Percentiles rank a stretch among this genome's conserved stretches.
These are phyloP conservation scores for Clonostachys rosea DNA, from an alignment of 2,329 filamentous ascomycete species.

Conservation along the genomic window DNA sequence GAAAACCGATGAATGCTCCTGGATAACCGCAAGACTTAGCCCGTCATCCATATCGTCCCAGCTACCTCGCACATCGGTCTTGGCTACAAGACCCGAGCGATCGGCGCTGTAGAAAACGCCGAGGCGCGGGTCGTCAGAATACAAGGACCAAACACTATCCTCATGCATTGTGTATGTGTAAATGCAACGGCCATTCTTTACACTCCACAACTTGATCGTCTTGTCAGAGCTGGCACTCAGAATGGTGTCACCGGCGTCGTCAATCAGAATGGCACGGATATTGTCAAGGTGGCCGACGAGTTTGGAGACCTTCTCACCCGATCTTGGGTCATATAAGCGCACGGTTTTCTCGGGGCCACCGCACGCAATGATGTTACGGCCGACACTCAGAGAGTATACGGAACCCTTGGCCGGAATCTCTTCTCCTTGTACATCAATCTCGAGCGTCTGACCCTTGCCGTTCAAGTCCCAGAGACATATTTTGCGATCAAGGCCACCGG, in stretches of 20 bases:
- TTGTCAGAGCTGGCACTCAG: conserved; percentile 94
- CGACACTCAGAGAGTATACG: conserved; percentile 83
- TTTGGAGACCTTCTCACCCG: conserved; percentile 88
- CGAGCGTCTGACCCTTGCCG: conserved; percentile 78
- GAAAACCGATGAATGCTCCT: conserved; percentile 81
- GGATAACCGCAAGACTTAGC: conserved; percentile 81
- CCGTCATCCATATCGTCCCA: conserved; percentile 73
- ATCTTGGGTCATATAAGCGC: conserved; percentile 84
- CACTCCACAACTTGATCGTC: conserved; percentile 97
- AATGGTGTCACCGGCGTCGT: conserved; percentile 82
- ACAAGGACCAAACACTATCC: conserved; percentile 94
- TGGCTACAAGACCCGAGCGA: conserved; percentile 87
- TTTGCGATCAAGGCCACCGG: conserved; percentile 87
- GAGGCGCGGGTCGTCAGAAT: conserved; percentile 80
- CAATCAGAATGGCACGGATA: conserved; percentile 85
- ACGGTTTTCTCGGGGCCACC: conserved; percentile 93
- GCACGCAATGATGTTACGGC: conserved; percentile 77
- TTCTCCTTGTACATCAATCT: conserved; percentile 81
- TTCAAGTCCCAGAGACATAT: conserved; percentile 92
- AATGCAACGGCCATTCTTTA: conserved; percentile 92
- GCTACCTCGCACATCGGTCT: conserved; percentile 80
- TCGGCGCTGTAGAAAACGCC: conserved; percentile 94
- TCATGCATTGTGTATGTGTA: conserved; percentile 99
- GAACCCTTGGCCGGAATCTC: conserved; percentile 88
- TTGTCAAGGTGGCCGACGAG: conserved; percentile 97